Evolutionary conservation across 2,329 filamentous ascomycete genomes (phyloP).

Genomic region (Tolypocladium album): DNA sequence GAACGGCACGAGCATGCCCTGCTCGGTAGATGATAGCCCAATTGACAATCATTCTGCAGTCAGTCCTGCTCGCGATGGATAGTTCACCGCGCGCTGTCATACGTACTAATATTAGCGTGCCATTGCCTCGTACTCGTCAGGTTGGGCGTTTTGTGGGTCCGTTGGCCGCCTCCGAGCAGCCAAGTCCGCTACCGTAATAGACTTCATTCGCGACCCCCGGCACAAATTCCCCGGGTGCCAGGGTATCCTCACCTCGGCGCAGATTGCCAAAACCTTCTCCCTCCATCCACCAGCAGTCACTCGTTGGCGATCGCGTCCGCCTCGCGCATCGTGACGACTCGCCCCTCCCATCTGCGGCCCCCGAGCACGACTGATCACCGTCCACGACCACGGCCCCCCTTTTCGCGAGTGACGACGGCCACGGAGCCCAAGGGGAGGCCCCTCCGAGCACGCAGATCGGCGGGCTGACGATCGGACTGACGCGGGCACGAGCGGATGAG

Average conservation of each 20-base stretch:
- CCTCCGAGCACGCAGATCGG: neutral
- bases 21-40: neutral
- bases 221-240: neutral
- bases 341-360: neutral
- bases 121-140: neutral
- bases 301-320: neutral
- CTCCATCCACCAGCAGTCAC: neutral
- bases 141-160: slow-evolving; percentile 6
- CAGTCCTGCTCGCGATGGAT: neutral
- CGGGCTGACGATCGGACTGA: neutral
- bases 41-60: neutral
- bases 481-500: neutral
- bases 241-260: neutral
- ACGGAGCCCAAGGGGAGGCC: neutral
- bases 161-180: neutral
- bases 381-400: neutral
- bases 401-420: neutral
- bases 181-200: neutral
- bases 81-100: neutral
- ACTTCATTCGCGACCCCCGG: neutral
- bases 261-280: neutral
- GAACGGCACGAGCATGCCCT: neutral
- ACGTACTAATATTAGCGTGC: neutral
- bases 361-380: neutral
- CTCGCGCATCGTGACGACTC: neutral